These are phyloP conservation scores for Pythium sp. DNA, from an alignment of 352 stramenopile genomes.

Conservation along the genomic window DNA sequence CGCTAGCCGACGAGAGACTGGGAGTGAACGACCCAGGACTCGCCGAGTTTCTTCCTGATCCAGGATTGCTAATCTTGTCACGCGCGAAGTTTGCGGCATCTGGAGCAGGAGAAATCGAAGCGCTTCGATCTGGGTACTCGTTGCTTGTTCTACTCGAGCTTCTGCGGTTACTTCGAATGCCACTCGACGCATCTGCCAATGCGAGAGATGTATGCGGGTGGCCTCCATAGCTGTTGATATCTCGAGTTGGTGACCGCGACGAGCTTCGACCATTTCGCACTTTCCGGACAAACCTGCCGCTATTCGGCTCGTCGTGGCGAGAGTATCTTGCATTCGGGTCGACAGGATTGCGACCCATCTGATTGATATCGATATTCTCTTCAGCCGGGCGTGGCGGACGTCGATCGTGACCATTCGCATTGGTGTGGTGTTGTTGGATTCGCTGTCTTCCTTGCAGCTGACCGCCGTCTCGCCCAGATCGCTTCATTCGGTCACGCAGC, in stretches of 20 bases:
- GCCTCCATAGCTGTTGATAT: constrained; percentile 5
- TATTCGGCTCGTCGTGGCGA: background rate
- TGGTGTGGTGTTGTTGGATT: background rate
- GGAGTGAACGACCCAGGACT: constrained; percentile 6
- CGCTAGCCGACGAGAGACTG: background rate
- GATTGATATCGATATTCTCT: constrained; percentile 9
- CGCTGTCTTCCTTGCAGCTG: background rate
- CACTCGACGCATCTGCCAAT: background rate
- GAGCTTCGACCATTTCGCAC: constrained; percentile 5
- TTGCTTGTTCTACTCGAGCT: constrained; percentile 12
- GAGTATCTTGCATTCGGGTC: background rate
- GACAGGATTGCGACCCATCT: background rate
- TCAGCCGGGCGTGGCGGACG: constrained; percentile 1
- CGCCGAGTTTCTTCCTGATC: constrained; percentile 4
- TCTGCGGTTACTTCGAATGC: background rate
- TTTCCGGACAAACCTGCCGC: background rate
- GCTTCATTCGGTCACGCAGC: constrained; percentile 19
- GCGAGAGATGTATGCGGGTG: constrained; percentile 2
- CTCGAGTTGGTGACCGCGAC: constrained; percentile 12
- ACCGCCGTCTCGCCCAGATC: background rate
- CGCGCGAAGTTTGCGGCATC: background rate
- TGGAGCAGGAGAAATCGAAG: background rate
- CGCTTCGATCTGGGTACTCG: constrained; percentile 12
- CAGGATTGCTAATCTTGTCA: constrained; percentile 2
- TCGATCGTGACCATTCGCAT: constrained; percentile 3